phyloP scores from a whole-genome alignment of 1,139 yeast species.

The Taiozyma onychis region DNA sequence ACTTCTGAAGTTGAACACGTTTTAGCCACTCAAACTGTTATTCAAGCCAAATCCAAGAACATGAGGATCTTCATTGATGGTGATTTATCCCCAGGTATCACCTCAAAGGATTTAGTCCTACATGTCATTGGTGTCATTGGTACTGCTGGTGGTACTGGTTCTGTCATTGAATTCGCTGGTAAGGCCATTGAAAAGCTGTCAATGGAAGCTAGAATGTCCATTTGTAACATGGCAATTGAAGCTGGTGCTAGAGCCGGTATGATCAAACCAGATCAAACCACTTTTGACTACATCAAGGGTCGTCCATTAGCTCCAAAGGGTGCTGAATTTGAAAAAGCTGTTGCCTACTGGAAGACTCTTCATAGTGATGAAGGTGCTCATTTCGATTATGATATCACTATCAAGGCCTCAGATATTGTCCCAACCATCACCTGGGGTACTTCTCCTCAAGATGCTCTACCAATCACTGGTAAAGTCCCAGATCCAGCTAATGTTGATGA shows the following conservation, averaged over 20 bases:
- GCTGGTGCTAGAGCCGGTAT: conserved; percentile 99
- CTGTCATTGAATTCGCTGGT: conserved; percentile 95
- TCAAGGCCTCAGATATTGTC: conserved; percentile 77
- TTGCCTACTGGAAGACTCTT: conserved; percentile 83
- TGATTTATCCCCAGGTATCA: conserved; percentile 76
- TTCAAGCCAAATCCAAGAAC: conserved; percentile 91
- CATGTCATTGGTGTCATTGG: conserved; percentile 96
- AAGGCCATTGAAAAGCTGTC: conserved; percentile 82
- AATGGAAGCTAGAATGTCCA: conserved; percentile 99
- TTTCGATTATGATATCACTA: conserved; percentile 78
- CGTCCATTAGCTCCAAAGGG: conserved; percentile 94
- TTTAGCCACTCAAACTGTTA: conserved; percentile 91
- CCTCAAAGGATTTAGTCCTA: conserved; percentile 89
- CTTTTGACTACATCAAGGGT: conserved; percentile 84
- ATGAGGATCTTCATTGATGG: conserved; percentile 89
- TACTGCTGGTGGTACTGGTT: conserved; percentile 99
- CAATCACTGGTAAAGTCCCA: conserved; percentile 85
- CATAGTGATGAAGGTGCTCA: conserved; percentile 84
- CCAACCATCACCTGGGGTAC: conserved; percentile 99
- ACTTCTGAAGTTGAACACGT: conserved; percentile 99
- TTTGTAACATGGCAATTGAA: conserved; percentile 98
- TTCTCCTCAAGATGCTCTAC: conserved; percentile 97
- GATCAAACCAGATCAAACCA: conserved; percentile 91
- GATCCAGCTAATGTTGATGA: conserved; percentile 73
- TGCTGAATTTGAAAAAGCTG: conserved; percentile 91